Percentiles rank a stretch among this genome's conserved stretches.
phyloP scores from a whole-genome alignment of 2,329 filamentous ascomycete genomes.

The Tolypocladium nubicola region DNA sequence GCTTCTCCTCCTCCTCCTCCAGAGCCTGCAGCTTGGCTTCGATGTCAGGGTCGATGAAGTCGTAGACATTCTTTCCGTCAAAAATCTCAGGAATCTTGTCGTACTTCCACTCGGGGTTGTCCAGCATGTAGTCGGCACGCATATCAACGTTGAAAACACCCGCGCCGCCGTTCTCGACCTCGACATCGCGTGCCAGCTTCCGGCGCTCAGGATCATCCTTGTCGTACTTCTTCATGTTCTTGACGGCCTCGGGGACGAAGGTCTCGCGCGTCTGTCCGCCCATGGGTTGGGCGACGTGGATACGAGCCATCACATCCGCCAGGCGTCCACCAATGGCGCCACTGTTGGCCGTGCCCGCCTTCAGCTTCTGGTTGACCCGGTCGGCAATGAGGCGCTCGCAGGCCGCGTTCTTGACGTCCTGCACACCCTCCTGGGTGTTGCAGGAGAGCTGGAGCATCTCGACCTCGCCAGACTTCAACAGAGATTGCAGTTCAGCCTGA shows the following conservation, averaged over 20 bases:
- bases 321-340: conserved; percentile 72
- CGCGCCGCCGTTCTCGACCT: conserved; percentile 85
- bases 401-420: conserved; percentile 87
- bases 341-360: conserved; percentile 71
- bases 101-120: conserved; percentile 87
- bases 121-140: conserved; percentile 77
- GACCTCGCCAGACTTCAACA: conserved; percentile 80
- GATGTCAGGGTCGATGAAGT: conserved; percentile 95
- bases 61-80: conserved; percentile 94
- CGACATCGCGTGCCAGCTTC: conserved; percentile 72
- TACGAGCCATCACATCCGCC: conserved; percentile 83
- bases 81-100: conserved; percentile 92
- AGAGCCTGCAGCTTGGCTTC: conserved; percentile 83
- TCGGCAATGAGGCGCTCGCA: conserved; percentile 90
- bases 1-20: conserved; percentile 89
- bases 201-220: conserved; percentile 78
- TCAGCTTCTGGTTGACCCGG: conserved; percentile 89
- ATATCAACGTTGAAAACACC: conserved; percentile 95
- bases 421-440: conserved; percentile 88
- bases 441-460: conserved; percentile 91
- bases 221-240: conserved; percentile 78
- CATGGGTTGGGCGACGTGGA: conserved; percentile 93
- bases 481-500: conserved; percentile 64
- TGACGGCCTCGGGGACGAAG: conserved; percentile 79
- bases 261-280: conserved; percentile 68